A percentile compares a stretch with the other conserved stretches of the same genome.
phyloP scores from a whole-genome alignment of 352 stramenopile species.

The Pythium aquatile region DNA sequence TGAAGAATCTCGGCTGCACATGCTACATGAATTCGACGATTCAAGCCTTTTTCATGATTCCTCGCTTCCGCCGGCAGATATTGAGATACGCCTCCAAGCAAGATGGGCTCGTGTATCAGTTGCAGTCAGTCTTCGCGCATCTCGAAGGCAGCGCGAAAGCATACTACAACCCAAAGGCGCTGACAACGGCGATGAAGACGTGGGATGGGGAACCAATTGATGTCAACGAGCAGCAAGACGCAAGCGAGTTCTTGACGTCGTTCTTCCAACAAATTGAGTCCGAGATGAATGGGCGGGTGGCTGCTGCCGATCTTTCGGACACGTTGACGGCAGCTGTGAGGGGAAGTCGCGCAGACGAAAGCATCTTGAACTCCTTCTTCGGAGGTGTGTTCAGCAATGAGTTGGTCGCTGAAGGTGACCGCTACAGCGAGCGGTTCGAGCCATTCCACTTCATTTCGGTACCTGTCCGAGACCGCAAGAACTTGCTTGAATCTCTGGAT shows the following conservation, averaged over 20 bases:
- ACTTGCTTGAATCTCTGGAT: constrained; percentile 81
- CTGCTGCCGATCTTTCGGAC: constrained; percentile 13
- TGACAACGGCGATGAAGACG: constrained; percentile 83
- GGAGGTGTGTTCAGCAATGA: constrained; percentile 92
- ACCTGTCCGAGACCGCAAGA: constrained; percentile 85
- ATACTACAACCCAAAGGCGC: constrained; percentile 80
- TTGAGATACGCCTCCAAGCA: constrained; percentile 42
- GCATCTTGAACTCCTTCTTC: constrained; percentile 85
- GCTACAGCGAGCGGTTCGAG: constrained; percentile 88
- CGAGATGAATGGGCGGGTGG: constrained; percentile 74
- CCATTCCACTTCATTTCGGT: constrained; percentile 92
- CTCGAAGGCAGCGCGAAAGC: constrained; percentile 83
- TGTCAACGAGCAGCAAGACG: constrained; percentile 91
- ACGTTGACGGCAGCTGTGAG: background rate
- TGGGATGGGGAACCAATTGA: constrained; percentile 88
- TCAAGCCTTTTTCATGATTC: constrained; percentile 96
- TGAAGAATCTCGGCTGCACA: constrained; percentile 95
- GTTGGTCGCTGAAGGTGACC: constrained; percentile 81
- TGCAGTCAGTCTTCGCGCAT: constrained; percentile 91
- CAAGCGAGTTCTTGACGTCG: constrained; percentile 91
- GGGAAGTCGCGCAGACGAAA: constrained; percentile 50
- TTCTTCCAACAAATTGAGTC: constrained; percentile 93
- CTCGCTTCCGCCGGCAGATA: constrained; percentile 85
- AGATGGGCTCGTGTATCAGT: constrained; percentile 70
- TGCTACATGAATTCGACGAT: constrained; percentile 96